Percentiles rank a stretch among this genome's conserved stretches.
Conservation (phyloP, 2,329 filamentous ascomycete species). For the Trichoderma gracile region DNA sequence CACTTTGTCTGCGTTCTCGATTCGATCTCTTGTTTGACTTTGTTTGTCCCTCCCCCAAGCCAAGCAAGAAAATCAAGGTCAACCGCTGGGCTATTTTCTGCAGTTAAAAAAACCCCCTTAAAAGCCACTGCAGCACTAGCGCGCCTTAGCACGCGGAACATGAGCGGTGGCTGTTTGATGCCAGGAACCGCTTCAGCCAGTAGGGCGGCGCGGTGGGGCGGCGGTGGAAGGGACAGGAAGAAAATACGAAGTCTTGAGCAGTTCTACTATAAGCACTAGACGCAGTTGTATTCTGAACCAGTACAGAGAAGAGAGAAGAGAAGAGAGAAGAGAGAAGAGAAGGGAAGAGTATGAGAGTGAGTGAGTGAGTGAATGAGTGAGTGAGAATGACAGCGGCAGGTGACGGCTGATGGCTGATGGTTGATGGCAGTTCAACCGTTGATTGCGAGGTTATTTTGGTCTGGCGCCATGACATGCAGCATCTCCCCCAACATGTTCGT, state of each 20-base stretch:
- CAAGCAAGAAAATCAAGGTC: too few relatives aligned
- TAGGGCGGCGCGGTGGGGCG: slow-evolving; percentile 1
- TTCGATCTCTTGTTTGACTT: background rate
- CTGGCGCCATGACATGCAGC: too few relatives aligned
- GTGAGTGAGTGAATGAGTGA: background rate
- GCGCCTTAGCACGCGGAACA: slow-evolving; percentile 11
- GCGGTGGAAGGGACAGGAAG: background rate
- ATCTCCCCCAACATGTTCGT: too few relatives aligned
- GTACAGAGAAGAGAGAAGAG: background rate
- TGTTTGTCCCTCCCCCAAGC: background rate
- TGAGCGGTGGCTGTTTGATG: slow-evolving; percentile 17
- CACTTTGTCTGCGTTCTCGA: too few relatives aligned
- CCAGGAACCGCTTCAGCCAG: slow-evolving; percentile 16
- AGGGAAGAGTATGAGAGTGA: background rate
- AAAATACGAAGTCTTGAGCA: slow-evolving; percentile 19
- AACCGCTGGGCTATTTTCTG: slow-evolving; percentile 20
- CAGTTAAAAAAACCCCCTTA: slow-evolving; percentile 5
- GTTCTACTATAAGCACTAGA: slow-evolving; percentile 2
- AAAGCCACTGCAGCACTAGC: slow-evolving; percentile 26
- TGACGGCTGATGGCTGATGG: too few relatives aligned
- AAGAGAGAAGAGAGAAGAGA: background rate
- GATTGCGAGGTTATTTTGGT: too few relatives aligned
- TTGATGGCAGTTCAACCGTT: too few relatives aligned
- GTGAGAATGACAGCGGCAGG: too few relatives aligned
- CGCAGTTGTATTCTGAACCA: background rate